phyloP scores from a whole-genome alignment of 371 early-diverging fungal genomes.

The Gilbertella persicaria region DNA sequence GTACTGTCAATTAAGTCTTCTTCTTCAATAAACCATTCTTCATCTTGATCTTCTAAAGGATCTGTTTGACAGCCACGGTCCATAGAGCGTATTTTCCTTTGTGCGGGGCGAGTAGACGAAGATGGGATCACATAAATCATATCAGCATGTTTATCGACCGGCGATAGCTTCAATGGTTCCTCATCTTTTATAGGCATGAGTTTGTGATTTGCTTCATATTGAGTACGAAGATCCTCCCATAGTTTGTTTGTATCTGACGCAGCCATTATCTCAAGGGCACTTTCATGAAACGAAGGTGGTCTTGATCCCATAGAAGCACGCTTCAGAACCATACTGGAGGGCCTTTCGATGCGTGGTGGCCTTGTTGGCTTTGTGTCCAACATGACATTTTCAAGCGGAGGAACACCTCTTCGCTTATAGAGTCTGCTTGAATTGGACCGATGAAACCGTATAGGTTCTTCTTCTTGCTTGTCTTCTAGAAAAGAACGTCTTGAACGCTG shows the following conservation, averaged over 20 bases:
- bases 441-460: background rate
- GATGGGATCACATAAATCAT: constrained; percentile 19
- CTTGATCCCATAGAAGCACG: constrained; percentile 25
- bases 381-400: background rate
- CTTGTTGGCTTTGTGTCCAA: background rate
- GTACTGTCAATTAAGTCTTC: constrained; percentile 8
- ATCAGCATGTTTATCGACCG: background rate
- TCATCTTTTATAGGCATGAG: background rate
- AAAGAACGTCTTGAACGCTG: constrained; percentile 18
- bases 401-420: constrained; percentile 2
- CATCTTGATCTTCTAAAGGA: constrained; percentile 7
- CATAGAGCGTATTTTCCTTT: background rate
- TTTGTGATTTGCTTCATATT: background rate
- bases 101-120: background rate
- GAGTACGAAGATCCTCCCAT: background rate
- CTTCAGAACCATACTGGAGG: constrained; percentile 29
- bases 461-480: constrained; percentile 7
- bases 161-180: background rate
- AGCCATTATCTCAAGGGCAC: constrained; percentile 5
- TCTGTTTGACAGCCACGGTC: constrained; percentile 23
- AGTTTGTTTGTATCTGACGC: constrained; percentile 5
- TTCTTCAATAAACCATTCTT: constrained; percentile 22
- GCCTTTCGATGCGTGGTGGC: constrained; percentile 12
- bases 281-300: constrained; percentile 23
- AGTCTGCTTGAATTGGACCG: constrained; percentile 3